Evolutionary conservation across 345 rosid species (phyloP).

Genomic region (Geranium rotundifolium): DNA sequence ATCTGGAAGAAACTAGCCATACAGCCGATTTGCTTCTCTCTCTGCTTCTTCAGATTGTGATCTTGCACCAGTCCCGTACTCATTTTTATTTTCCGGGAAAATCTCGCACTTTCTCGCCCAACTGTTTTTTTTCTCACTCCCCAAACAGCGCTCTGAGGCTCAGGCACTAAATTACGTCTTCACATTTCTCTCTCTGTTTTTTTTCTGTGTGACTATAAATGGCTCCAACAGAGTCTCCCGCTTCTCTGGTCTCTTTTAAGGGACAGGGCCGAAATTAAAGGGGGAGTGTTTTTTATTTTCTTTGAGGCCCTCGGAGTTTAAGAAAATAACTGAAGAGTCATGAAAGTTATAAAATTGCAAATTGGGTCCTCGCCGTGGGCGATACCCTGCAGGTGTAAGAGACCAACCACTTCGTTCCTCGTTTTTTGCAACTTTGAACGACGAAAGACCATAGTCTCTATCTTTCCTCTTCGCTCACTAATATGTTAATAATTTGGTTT

Average conservation of each 20-base stretch:
- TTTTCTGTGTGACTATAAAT: neutral
- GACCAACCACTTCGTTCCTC: no score
- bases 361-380: no score
- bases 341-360: no score
- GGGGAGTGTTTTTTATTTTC: neutral
- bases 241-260: slow-evolving; percentile 59
- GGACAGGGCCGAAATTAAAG: slow-evolving; percentile 13
- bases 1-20: slow-evolving; percentile 94
- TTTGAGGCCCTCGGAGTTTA: no score
- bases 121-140: slow-evolving; percentile 1
- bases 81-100: slow-evolving; percentile 9
- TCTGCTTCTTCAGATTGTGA: slow-evolving; percentile 45
- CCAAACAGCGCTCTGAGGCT: neutral
- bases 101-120: slow-evolving; percentile 7
- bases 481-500: no score
- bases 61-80: slow-evolving; percentile 39
- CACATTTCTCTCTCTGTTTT: slow-evolving; percentile 13
- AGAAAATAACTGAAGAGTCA: no score
- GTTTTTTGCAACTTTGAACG: no score
- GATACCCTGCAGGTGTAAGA: no score
- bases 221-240: slow-evolving; percentile 51
- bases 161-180: no score
- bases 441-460: no score
- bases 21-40: slow-evolving; percentile 80
- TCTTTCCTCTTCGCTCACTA: no score